Base-by-base conservation (phyloP, 2,329 filamentous ascomycete genomes). In the Whalleya microplaca region DNA sequence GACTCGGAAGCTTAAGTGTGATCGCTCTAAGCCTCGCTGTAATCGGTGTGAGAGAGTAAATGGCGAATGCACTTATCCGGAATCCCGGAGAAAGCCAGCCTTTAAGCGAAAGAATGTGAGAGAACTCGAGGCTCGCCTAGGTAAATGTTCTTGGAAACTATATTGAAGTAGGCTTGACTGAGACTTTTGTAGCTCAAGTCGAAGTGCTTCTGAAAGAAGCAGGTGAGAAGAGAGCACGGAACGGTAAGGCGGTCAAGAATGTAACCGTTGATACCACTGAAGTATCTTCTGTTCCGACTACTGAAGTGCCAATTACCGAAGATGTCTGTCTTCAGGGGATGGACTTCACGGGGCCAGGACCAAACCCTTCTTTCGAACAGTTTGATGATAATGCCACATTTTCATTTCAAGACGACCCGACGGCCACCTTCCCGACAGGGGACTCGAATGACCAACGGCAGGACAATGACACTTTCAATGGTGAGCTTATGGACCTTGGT, bases 61-160 rank as follows among this genome's bases (percentile, higher is more conserved):
- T 50, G 86, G 88, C 71, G 87, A 91, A 51, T 97, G 94, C 74
- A 83, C 90, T 53, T 97, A 96, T 73, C 93, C 96, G 59, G 91
- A 96, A 75, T 90, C 92, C 53, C 83, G 92, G 69, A 88, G 91
- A 75, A 96, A 96, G 77, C 91, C 91, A 53, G 90, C 91, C 3
- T 89, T 91, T 19, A 96, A 96, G 78, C 82, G 92, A 68, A 87
- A 90, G 64, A 96, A 96, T 73, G 93, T 96, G 59, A 95, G 90
- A 76, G 89, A 95, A 70, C 78, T 97, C 55, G 94, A 97, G 73
- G 91, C 91, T 62, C 84, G 94, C 69, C 78, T 97, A 70, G 90
- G 91, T 95, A 84, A 27, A 3, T 55, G 54, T 46, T 21, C 63
- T 78, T 52, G 27, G 32, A 48, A 45, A 53, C 32, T 21, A 41